These are phyloP conservation scores for Thuidium tamariscinum DNA, from an alignment of 225 moss, liverwort and hornwort species.

Conservation along the genomic window DNA sequence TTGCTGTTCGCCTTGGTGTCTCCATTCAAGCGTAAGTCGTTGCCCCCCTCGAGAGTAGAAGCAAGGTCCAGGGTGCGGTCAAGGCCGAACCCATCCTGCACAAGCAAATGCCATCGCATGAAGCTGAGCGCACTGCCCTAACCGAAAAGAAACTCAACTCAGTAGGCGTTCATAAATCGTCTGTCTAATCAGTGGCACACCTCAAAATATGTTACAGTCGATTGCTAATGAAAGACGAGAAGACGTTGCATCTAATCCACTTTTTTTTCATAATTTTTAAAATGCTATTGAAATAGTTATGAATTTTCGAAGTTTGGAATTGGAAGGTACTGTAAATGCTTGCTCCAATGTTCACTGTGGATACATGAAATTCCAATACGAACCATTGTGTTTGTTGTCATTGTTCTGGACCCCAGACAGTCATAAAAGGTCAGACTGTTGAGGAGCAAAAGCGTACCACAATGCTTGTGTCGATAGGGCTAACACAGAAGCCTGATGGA, in stretches of 20 bases:
- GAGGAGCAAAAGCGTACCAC: constrained; percentile 30
- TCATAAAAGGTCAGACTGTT: background rate
- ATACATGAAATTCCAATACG: background rate
- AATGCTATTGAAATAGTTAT: background rate
- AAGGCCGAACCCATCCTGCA: constrained; percentile 82
- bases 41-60: constrained; percentile 88
- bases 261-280: no score
- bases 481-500: constrained; percentile 65
- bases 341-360: no score
- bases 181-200: background rate
- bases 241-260: background rate
- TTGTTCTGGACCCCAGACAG: background rate
- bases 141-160: background rate
- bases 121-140: background rate
- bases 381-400: no score
- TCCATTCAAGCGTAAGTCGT: constrained; percentile 65
- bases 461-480: constrained; percentile 78
- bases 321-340: no score
- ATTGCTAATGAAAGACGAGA: background rate
- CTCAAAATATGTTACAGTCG: background rate
- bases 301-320: no score
- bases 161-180: background rate
- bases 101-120: background rate
- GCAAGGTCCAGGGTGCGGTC: constrained; percentile 88
- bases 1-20: constrained; percentile 34